These are phyloP conservation scores for Sclerotinia subarctica DNA, from an alignment of 2,329 filamentous ascomycete genomes.

Conservation along the genomic window DNA sequence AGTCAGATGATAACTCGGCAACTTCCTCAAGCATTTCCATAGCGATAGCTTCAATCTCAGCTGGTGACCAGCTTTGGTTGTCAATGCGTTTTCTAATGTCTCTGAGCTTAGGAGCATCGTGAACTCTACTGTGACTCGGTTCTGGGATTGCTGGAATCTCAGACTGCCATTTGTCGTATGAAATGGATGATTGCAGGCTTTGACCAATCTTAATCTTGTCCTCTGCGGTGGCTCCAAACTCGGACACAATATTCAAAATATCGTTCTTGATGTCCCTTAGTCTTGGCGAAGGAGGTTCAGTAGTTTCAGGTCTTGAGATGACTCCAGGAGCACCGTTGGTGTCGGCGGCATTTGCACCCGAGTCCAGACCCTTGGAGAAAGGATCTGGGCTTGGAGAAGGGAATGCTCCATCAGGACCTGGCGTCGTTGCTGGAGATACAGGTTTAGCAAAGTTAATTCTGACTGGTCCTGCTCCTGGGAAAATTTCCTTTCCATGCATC, in stretches of 20 bases:
- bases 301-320: slow-evolving; percentile 43
- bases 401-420: slow-evolving; percentile 82
- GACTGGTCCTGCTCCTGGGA: slow-evolving; percentile 91
- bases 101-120: slow-evolving; percentile 89
- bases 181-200: slow-evolving; percentile 73
- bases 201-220: slow-evolving; percentile 70
- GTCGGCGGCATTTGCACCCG: slow-evolving; percentile 42
- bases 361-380: slow-evolving; percentile 57
- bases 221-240: slow-evolving; percentile 81
- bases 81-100: slow-evolving; percentile 98
- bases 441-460: slow-evolving; percentile 98
- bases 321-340: slow-evolving; percentile 41
- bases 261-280: slow-evolving; percentile 77
- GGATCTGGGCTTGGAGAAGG: slow-evolving; percentile 90
- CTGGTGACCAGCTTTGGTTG: slow-evolving; percentile 80
- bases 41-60: slow-evolving; percentile 90
- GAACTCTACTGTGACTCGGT: slow-evolving; percentile 80
- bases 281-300: slow-evolving; percentile 65
- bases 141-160: slow-evolving; percentile 91
- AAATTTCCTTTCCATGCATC: slow-evolving; percentile 96
- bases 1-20: slow-evolving; percentile 90
- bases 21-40: slow-evolving; percentile 95
- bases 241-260: slow-evolving; percentile 79
- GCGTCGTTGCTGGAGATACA: slow-evolving; percentile 83
- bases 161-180: slow-evolving; percentile 66